Conservation (phyloP, 192 early-diverging fungal species). For the Gryganskiella cystojenkinii region DNA sequence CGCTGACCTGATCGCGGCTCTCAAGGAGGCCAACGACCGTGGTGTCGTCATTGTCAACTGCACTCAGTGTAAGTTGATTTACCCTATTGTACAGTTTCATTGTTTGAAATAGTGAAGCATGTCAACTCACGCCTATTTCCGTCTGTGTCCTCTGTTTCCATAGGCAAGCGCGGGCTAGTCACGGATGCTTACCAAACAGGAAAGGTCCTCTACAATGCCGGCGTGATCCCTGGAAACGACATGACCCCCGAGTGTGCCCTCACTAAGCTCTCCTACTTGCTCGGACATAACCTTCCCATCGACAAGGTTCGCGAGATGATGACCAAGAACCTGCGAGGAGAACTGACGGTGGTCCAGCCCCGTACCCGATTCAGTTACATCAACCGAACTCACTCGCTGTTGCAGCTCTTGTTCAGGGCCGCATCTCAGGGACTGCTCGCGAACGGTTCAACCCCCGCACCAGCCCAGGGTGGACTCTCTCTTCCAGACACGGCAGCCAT, state of each 20-base stretch:
- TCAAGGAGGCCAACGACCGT: slow-evolving; percentile 88
- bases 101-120: background rate
- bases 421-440: slow-evolving; percentile 28
- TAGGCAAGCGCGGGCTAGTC: slow-evolving; percentile 80
- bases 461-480: background rate
- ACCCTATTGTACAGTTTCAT: slow-evolving; percentile 36
- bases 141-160: background rate
- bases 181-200: slow-evolving; percentile 93
- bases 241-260: slow-evolving; percentile 97
- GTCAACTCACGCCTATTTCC: background rate
- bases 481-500: background rate
- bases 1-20: slow-evolving; percentile 82
- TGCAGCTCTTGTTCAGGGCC: slow-evolving; percentile 58
- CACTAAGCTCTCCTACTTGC: slow-evolving; percentile 93
- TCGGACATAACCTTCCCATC: slow-evolving; percentile 76
- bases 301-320: slow-evolving; percentile 83
- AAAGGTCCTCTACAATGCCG: slow-evolving; percentile 80
- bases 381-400: slow-evolving; percentile 65
- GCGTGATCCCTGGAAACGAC: slow-evolving; percentile 91
- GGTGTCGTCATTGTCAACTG: slow-evolving; percentile 98
- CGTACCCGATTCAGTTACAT: slow-evolving; percentile 75
- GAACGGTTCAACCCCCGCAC: background rate
- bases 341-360: slow-evolving; percentile 80
- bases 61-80: slow-evolving; percentile 74
- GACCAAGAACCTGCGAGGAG: slow-evolving; percentile 89